A percentile compares a stretch with the other conserved stretches of the same genome.
These are phyloP conservation scores for Podospora bellae-mahoneyi DNA, from an alignment of 495 filamentous ascomycete genomes.

Conservation along the genomic window DNA sequence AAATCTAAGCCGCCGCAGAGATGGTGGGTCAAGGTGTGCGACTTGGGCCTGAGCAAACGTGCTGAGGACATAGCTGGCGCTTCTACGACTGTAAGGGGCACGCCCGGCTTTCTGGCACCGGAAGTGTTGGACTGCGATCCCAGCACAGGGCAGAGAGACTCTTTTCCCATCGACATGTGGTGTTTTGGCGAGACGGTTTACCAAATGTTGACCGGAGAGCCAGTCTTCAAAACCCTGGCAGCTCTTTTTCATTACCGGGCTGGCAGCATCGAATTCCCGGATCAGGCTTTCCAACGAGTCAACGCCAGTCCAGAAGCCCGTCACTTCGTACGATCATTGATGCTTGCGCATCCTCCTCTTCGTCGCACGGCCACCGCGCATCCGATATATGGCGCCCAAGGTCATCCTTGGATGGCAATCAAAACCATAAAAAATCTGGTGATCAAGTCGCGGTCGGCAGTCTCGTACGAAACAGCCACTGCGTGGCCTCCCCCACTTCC, in stretches of 20 bases:
- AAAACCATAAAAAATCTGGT: neutral
- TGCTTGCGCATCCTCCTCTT: neutral
- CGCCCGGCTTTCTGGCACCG: conserved; percentile 38
- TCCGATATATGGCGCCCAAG: neutral
- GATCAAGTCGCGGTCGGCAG: neutral
- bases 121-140: conserved; percentile 29
- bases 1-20: conserved; percentile 9
- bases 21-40: conserved; percentile 48
- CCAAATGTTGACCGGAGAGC: conserved; percentile 2
- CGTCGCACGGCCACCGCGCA: neutral
- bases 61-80: conserved; percentile 26
- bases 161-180: conserved; percentile 13
- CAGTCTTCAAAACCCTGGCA: neutral
- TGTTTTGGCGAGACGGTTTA: conserved; percentile 12
- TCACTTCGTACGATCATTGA: neutral
- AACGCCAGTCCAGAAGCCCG: neutral
- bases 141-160: neutral
- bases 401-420: neutral
- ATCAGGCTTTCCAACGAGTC: neutral
- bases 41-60: conserved; percentile 47
- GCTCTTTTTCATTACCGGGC: neutral
- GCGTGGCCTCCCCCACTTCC: neutral
- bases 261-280: neutral
- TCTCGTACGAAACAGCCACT: neutral
- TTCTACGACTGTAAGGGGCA: conserved; percentile 32